Percentiles rank a stretch among this genome's conserved stretches.
phyloP scores from a whole-genome alignment of 2,329 filamentous ascomycete species.

The Fonsecaea erecta region DNA sequence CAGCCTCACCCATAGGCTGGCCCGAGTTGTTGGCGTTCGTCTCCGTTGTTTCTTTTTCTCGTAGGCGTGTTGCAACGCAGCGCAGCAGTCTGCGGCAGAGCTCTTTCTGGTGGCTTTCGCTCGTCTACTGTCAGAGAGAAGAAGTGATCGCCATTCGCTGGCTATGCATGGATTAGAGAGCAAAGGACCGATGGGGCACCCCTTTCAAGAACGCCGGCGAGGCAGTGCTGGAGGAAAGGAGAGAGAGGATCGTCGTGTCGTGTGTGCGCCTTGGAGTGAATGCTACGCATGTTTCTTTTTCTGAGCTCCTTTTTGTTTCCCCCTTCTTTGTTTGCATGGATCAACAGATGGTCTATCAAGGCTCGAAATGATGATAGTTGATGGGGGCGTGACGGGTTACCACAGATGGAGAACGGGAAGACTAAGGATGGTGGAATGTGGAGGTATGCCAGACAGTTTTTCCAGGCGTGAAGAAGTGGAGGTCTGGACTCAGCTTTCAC shows the following conservation, averaged over 20 bases:
- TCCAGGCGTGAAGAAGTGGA: not conserved
- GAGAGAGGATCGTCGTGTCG: not conserved
- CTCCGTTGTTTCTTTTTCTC: constrained; percentile 1
- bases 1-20: not conserved
- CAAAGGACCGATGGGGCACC: not conserved
- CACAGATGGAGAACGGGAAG: not conserved
- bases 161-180: not conserved
- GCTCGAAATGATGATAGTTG: not conserved
- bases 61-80: not conserved
- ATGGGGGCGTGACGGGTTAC: not conserved
- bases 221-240: not conserved
- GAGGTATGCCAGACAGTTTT: not conserved
- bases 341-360: not conserved
- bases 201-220: not conserved
- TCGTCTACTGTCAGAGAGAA: not conserved
- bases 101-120: not conserved
- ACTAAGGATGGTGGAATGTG: not conserved
- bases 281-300: not conserved
- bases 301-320: not conserved
- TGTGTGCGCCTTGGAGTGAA: not conserved
- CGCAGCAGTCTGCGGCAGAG: not conserved
- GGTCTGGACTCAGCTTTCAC: not conserved
- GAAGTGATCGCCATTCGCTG: not conserved
- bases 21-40: not conserved
- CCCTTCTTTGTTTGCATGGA: not conserved